Evolutionary conservation across 257 asterid genomes (phyloP).

Genomic region (Solanum appendiculatum): DNA sequence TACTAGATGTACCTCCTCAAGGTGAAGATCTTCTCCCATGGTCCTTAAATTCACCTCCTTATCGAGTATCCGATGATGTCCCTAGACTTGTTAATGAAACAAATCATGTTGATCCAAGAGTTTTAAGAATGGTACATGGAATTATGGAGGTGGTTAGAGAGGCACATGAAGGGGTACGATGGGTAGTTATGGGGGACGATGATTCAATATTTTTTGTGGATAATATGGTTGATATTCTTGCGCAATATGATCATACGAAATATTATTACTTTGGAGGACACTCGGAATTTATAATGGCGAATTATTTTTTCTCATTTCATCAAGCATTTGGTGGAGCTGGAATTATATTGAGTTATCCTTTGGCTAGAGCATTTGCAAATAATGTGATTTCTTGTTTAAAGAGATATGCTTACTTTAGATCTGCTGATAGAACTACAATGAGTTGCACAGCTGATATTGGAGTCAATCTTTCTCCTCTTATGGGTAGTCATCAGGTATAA

Average conservation of each 20-base stretch:
- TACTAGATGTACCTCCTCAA: constrained; percentile 9
- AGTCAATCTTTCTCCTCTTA: constrained; percentile 12
- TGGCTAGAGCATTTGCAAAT: constrained; percentile 9
- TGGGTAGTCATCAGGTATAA: constrained; percentile 26
- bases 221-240: not conserved
- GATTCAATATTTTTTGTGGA: not conserved
- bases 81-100: not conserved
- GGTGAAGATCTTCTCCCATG: constrained; percentile 13
- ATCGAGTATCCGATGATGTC: constrained; percentile 5
- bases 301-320: constrained; percentile 5
- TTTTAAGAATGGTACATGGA: constrained; percentile 18
- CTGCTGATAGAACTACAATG: constrained; percentile 13
- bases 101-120: not conserved
- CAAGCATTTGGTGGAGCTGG: constrained; percentile 32
- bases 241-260: constrained; percentile 16
- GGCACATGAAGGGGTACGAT: not conserved
- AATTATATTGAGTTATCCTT: constrained; percentile 15
- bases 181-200: not conserved
- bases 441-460: constrained; percentile 23
- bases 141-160: constrained; percentile 22
- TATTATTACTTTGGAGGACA: constrained; percentile 20
- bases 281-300: constrained; percentile 2
- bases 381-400: constrained; percentile 12
- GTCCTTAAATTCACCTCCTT: constrained; percentile 17
- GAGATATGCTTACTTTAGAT: constrained; percentile 1